These are phyloP conservation scores for Leccinum broughii DNA, from an alignment of 768 basidiomycete species.

Conservation along the genomic window DNA sequence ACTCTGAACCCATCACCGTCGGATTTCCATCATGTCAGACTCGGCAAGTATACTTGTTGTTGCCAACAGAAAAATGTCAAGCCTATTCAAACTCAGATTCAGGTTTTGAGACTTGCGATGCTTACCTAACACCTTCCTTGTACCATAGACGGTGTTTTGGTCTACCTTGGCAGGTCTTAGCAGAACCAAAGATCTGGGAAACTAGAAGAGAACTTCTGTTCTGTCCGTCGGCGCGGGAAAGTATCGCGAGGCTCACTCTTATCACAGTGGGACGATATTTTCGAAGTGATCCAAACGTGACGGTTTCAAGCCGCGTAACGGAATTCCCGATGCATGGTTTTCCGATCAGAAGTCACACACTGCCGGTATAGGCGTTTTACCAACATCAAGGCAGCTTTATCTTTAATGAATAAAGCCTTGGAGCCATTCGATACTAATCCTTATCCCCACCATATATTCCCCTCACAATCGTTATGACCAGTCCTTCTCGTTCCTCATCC, in stretches of 20 bases:
- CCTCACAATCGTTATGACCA: not conserved
- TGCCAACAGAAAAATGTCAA: not conserved
- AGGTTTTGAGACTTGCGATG: not conserved
- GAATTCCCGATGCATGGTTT: not conserved
- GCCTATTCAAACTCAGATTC: not conserved
- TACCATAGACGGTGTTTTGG: not conserved
- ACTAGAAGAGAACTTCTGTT: not conserved
- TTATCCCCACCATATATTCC: not conserved
- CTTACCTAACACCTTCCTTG: no score
- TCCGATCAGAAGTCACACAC: no score
- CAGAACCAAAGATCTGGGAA: not conserved
- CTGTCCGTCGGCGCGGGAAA: not conserved
- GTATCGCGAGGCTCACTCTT: not conserved
- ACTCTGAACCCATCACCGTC: not conserved
- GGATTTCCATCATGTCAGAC: not conserved
- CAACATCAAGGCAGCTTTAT: not conserved
- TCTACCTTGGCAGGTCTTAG: not conserved
- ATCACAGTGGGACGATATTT: not conserved
- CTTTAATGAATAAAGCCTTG: not conserved
- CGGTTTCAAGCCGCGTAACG: not conserved
- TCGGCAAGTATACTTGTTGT: not conserved
- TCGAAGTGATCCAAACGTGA: not conserved
- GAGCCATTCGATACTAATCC: not conserved
- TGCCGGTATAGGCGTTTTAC: not conserved
- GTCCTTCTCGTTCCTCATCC: not conserved